phyloP scores from a whole-genome alignment of 139 green algal species.

The Auxenochlorella pyrenoidosa region DNA sequence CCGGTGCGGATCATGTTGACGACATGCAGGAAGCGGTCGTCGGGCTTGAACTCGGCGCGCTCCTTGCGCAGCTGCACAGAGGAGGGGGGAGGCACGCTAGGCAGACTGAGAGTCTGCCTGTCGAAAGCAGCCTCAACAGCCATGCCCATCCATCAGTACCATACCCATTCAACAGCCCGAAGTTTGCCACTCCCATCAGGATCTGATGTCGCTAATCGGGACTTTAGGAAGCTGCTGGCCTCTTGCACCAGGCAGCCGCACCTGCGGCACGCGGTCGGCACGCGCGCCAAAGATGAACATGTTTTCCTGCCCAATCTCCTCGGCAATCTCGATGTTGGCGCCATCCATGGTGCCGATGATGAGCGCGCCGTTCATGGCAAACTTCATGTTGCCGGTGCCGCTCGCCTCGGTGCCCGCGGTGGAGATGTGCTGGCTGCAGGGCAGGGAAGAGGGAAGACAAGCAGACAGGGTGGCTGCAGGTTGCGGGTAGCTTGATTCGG shows the following conservation, averaged over 20 bases:
- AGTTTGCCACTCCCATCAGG: no score
- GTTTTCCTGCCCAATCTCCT: slow-evolving; percentile 66
- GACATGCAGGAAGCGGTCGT: slow-evolving; percentile 83
- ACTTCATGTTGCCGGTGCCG: slow-evolving; percentile 99
- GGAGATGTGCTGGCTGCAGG: slow-evolving; percentile 91
- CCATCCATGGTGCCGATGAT: slow-evolving; percentile 97
- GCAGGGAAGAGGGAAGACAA: slow-evolving; percentile 10
- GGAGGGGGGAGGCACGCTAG: neutral
- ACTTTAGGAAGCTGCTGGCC: neutral
- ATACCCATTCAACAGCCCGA: no score
- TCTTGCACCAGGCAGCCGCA: neutral
- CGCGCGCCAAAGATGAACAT: slow-evolving; percentile 92
- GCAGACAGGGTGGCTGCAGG: neutral
- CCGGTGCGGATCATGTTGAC: slow-evolving; percentile 84
- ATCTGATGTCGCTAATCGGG: no score
- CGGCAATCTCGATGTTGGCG: slow-evolving; percentile 98
- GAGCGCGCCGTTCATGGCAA: slow-evolving; percentile 97
- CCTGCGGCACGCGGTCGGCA: slow-evolving; percentile 68
- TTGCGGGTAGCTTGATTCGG: neutral
- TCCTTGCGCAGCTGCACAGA: slow-evolving; percentile 61
- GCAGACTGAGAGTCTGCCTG: no score
- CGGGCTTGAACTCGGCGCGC: slow-evolving; percentile 64
- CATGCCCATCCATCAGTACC: no score
- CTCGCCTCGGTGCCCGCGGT: slow-evolving; percentile 97
- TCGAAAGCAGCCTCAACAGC: no score